phyloP scores from a whole-genome alignment of 1,139 yeast genomes.

The Protomyces arabidopsidicola region DNA sequence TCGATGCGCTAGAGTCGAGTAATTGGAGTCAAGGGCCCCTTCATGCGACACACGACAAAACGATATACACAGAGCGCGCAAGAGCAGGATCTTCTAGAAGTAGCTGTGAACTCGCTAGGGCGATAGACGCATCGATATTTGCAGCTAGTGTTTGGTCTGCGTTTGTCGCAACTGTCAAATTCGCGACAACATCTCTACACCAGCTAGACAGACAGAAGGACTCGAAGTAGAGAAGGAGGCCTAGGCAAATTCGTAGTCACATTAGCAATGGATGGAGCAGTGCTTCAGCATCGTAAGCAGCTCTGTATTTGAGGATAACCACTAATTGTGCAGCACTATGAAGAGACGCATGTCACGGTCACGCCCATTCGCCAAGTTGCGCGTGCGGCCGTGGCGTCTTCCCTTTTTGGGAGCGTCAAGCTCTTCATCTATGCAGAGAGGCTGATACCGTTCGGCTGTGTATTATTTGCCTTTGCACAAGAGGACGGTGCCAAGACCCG shows the following conservation, averaged over 20 bases:
- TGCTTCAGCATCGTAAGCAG: neutral
- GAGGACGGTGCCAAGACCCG: neutral
- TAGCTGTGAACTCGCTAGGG: neutral
- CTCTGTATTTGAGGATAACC: neutral
- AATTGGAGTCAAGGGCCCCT: neutral
- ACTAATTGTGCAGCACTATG: neutral
- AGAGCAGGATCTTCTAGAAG: neutral
- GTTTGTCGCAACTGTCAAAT: too few relatives aligned
- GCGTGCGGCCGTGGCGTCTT: neutral
- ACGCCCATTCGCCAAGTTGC: neutral
- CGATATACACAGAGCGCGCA: neutral
- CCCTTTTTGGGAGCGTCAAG: neutral
- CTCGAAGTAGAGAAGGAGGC: too few relatives aligned
- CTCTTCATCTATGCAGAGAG: neutral
- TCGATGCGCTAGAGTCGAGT: neutral
- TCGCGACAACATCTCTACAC: too few relatives aligned
- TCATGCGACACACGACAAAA: neutral
- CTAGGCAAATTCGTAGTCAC: neutral
- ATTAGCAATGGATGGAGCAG: neutral
- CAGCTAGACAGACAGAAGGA: too few relatives aligned
- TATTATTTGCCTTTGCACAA: neutral
- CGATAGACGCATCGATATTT: neutral
- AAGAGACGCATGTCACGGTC: neutral
- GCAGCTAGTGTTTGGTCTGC: too few relatives aligned
- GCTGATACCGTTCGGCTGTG: neutral